Evolutionary conservation across 768 basidiomycete genomes (phyloP).

Genomic region (Termitomyces sp.): DNA sequence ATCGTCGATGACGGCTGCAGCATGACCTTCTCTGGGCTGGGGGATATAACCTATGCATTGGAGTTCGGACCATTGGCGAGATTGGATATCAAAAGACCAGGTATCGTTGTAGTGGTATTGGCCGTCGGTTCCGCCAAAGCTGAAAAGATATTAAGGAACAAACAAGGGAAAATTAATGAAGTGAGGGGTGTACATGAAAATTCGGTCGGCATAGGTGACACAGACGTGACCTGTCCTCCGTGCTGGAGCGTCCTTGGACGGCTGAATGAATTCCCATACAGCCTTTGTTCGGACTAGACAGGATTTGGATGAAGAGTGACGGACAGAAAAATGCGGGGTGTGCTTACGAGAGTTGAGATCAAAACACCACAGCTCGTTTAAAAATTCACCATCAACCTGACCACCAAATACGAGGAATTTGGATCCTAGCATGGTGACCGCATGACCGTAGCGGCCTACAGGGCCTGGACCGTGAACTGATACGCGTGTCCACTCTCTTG

Average conservation of each 20-base stretch:
- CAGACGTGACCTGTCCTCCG: constrained; percentile 90
- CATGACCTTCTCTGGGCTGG: constrained; percentile 92
- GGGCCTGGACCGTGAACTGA: constrained; percentile 73
- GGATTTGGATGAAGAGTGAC: constrained; percentile 5
- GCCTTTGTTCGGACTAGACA: constrained; percentile 73
- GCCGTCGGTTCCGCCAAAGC: constrained; percentile 98
- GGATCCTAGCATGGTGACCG: constrained; percentile 86
- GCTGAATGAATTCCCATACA: constrained; percentile 77
- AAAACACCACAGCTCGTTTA: constrained; percentile 95
- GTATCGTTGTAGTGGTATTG: constrained; percentile 99
- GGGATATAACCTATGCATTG: constrained; percentile 97
- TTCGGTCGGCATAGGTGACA: constrained; percentile 73
- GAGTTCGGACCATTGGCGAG: constrained; percentile 83
- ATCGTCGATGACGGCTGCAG: constrained; percentile 93
- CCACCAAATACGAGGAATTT: constrained; percentile 96
- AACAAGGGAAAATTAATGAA: constrained; percentile 12
- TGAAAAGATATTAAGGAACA: constrained; percentile 21
- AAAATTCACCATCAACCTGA: constrained; percentile 90
- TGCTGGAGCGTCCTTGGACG: constrained; percentile 61
- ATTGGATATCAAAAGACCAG: constrained; percentile 85
- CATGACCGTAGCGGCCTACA: constrained; percentile 90
- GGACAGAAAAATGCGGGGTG: background rate
- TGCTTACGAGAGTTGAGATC: constrained; percentile 88
- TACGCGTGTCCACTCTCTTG: constrained; percentile 93
- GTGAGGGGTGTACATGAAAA: constrained; percentile 62